Conservation (phyloP, 306 rosid species). For the Canavalia ensiformis region DNA sequence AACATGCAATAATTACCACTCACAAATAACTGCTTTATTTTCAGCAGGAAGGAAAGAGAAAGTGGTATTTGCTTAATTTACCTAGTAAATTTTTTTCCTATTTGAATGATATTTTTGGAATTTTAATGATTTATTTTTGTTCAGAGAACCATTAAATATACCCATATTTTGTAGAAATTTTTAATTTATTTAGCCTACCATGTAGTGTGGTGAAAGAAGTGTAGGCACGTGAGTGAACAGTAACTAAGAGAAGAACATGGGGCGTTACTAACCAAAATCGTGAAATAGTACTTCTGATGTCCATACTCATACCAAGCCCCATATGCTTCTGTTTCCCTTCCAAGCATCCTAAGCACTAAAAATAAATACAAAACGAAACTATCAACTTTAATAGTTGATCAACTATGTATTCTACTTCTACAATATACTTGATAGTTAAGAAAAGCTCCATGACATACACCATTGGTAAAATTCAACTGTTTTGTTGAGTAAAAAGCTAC, state of each 20-base stretch:
- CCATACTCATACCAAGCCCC: conserved; percentile 15
- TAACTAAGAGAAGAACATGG: conserved; percentile 34
- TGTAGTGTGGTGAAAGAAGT: conserved; percentile 7
- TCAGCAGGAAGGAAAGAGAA: neutral
- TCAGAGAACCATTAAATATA: neutral
- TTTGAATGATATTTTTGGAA: neutral
- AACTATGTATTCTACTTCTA: neutral
- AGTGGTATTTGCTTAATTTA: neutral
- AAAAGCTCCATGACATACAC: conserved; percentile 6
- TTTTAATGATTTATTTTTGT: neutral
- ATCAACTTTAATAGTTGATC: conserved; percentile 13
- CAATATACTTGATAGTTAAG: neutral
- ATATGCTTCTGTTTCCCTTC: conserved; percentile 45
- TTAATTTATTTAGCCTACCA: neutral
- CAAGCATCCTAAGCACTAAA: conserved; percentile 25
- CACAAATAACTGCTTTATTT: neutral
- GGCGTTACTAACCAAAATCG: conserved; percentile 31
- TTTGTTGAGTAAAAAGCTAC: conserved; percentile 20
- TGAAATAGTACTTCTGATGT: conserved; percentile 21
- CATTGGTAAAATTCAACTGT: neutral
- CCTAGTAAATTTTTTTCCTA: neutral
- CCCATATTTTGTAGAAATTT: neutral
- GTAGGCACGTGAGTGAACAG: conserved; percentile 49
- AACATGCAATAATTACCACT: neutral
- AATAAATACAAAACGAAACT: neutral